Percentiles rank a stretch among this genome's conserved stretches.
These are phyloP conservation scores for Nemania serpens DNA, from an alignment of 2,329 filamentous ascomycete species.

Conservation along the genomic window DNA sequence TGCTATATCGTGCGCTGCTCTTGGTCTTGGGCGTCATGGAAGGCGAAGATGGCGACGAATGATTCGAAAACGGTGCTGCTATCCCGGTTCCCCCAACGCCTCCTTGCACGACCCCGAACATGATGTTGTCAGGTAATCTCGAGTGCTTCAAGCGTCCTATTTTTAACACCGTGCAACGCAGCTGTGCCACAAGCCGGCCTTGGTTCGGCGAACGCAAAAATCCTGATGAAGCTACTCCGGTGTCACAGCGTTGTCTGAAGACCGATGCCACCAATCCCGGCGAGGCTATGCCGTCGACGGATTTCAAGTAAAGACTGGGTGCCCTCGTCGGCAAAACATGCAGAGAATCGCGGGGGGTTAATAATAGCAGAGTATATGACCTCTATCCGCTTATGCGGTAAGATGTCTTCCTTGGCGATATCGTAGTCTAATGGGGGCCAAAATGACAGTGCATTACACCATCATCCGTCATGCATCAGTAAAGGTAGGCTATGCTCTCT, in stretches of 20 bases:
- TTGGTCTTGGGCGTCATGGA: conserved; percentile 24
- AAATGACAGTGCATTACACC: conserved; percentile 17
- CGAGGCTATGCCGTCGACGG: background rate
- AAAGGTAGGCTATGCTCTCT: conserved; percentile 10
- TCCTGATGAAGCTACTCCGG: conserved; percentile 16
- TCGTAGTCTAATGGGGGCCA: conserved; percentile 3
- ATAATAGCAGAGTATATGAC: conserved; percentile 4
- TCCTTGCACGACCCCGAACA: conserved; percentile 26
- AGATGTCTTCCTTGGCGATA: no score
- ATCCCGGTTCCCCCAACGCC: conserved; percentile 17
- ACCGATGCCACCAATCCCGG: conserved; percentile 10
- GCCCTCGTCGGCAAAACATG: background rate
- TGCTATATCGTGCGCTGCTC: conserved; percentile 48
- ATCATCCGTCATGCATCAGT: conserved; percentile 29
- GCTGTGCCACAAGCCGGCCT: conserved; percentile 4
- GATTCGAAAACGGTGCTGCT: conserved; percentile 21
- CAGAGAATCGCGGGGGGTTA: background rate
- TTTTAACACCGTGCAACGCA: conserved; percentile 18
- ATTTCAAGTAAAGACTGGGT: background rate
- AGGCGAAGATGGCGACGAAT: conserved; percentile 40
- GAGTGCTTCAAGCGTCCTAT: conserved; percentile 13
- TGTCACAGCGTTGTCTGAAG: conserved; percentile 18
- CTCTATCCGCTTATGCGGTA: conserved; percentile 1
- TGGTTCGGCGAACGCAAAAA: background rate
- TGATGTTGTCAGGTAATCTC: conserved; percentile 18